Evolutionary conservation across 768 basidiomycete genomes (phyloP).

Genomic region (Rhizopogon sp.): DNA sequence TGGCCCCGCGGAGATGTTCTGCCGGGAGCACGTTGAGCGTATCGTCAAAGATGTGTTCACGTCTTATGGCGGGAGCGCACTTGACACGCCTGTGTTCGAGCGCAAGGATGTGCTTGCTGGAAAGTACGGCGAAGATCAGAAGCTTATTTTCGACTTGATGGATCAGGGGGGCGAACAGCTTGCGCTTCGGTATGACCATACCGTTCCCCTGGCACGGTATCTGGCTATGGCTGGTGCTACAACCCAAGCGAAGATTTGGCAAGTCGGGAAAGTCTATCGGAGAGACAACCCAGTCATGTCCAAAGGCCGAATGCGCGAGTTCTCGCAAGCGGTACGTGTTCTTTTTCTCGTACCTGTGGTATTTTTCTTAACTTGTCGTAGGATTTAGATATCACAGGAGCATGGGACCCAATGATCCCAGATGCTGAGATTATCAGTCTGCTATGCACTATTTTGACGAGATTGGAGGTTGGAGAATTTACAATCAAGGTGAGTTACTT

Average conservation of each 20-base stretch:
- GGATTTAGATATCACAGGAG: constrained; percentile 95
- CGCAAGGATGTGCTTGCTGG: constrained; percentile 93
- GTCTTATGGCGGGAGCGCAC: constrained; percentile 82
- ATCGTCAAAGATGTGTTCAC: constrained; percentile 87
- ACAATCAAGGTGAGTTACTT: constrained; percentile 72
- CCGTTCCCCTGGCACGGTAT: constrained; percentile 93
- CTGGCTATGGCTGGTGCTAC: constrained; percentile 93
- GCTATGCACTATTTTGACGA: constrained; percentile 73
- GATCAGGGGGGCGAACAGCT: constrained; percentile 98
- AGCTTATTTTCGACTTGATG: constrained; percentile 95
- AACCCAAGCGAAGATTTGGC: constrained; percentile 83
- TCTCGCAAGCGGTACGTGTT: constrained; percentile 83
- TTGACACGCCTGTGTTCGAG: constrained; percentile 98
- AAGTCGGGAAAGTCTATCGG: constrained; percentile 98
- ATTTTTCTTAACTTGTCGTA: constrained; percentile 21
- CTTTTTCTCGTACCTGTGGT: neutral
- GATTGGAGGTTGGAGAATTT: constrained; percentile 89
- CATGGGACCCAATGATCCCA: constrained; percentile 95
- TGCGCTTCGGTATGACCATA: constrained; percentile 92
- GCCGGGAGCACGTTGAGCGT: constrained; percentile 85
- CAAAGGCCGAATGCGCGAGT: constrained; percentile 98
- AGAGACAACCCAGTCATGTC: constrained; percentile 96
- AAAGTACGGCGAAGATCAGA: constrained; percentile 97
- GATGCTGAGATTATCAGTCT: constrained; percentile 89
- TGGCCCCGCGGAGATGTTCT: constrained; percentile 87